A percentile compares a stretch with the other conserved stretches of the same genome.
phyloP scores from a whole-genome alignment of 2,329 filamentous ascomycete species.

The Aspergillus jensenii region DNA sequence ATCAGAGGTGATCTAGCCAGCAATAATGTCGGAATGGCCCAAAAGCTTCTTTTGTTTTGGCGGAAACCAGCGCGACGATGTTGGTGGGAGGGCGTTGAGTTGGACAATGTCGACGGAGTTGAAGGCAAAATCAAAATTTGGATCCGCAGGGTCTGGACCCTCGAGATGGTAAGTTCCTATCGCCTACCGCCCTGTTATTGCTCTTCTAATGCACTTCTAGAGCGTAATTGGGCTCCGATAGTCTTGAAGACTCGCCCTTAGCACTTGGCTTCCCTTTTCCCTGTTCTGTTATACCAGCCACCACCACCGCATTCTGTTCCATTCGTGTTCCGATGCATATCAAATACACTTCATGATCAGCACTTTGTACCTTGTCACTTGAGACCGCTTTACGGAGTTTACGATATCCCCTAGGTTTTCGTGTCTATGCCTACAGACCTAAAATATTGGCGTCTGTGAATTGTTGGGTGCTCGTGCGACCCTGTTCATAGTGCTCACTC shows the following conservation, averaged over 20 bases:
- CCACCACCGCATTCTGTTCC: slow-evolving; percentile 11
- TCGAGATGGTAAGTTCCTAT: slow-evolving; percentile 72
- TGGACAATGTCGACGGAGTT: slow-evolving; percentile 85
- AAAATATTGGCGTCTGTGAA: slow-evolving; percentile 15
- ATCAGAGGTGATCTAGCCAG: slow-evolving; percentile 75
- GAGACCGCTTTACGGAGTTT: slow-evolving; percentile 19
- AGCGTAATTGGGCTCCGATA: slow-evolving; percentile 80
- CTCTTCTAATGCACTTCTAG: slow-evolving; percentile 40
- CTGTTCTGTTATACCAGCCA: slow-evolving; percentile 20
- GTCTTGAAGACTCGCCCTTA: slow-evolving; percentile 12
- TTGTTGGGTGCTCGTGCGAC: slow-evolving; percentile 17
- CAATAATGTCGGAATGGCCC: slow-evolving; percentile 88
- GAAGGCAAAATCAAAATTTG: slow-evolving; percentile 93
- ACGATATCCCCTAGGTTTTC: slow-evolving; percentile 24
- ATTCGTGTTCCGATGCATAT: slow-evolving; percentile 9
- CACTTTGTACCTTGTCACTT: slow-evolving; percentile 16
- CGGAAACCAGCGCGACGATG: slow-evolving; percentile 92
- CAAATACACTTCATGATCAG: slow-evolving; percentile 14
- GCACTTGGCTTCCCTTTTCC: slow-evolving; percentile 20
- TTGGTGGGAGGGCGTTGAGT: slow-evolving; percentile 98
- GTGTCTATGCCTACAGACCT: slow-evolving; percentile 15
- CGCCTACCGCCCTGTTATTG: not conserved
- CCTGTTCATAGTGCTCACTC: slow-evolving; percentile 19
- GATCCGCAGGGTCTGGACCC: slow-evolving; percentile 96
- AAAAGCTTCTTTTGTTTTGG: slow-evolving; percentile 97